These are phyloP conservation scores for Penicillium roqueforti DNA, from an alignment of 495 filamentous ascomycete species.

Conservation along the genomic window DNA sequence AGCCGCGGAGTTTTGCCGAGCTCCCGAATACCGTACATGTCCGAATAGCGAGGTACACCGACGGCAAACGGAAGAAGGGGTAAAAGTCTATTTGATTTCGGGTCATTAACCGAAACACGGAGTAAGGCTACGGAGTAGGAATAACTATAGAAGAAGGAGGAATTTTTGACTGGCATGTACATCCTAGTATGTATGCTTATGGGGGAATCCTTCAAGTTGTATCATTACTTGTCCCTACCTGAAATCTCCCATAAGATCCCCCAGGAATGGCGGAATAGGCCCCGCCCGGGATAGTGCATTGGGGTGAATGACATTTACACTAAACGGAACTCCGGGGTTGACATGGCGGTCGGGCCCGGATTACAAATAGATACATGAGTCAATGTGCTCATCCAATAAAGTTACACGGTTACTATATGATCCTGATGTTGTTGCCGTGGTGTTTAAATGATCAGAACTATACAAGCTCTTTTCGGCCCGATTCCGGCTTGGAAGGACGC, in stretches of 20 bases:
- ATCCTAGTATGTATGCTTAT: too few relatives aligned
- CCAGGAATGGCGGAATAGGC: neutral
- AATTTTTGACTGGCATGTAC: neutral
- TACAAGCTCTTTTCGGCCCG: conserved; percentile 1
- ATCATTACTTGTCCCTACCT: neutral
- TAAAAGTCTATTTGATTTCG: conserved; percentile 1
- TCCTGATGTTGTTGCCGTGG: neutral
- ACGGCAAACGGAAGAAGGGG: conserved; percentile 1
- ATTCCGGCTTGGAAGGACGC: neutral
- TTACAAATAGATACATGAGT: neutral
- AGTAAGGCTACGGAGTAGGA: too few relatives aligned
- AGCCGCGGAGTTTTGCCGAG: conserved; percentile 19
- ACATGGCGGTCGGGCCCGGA: neutral
- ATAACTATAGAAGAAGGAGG: neutral
- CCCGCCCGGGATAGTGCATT: conserved; percentile 1
- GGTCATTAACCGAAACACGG: neutral
- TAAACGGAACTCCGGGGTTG: conserved; percentile 5
- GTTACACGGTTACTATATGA: neutral
- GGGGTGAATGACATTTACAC: neutral
- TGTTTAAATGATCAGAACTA: neutral
- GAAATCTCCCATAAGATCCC: neutral
- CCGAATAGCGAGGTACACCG: neutral
- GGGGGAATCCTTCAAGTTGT: neutral
- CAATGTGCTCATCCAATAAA: neutral
- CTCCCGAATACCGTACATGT: neutral